A percentile compares a stretch with the other conserved stretches of the same genome.
Conservation (phyloP, 345 rosid species). For the Physaria fendleri region DNA sequence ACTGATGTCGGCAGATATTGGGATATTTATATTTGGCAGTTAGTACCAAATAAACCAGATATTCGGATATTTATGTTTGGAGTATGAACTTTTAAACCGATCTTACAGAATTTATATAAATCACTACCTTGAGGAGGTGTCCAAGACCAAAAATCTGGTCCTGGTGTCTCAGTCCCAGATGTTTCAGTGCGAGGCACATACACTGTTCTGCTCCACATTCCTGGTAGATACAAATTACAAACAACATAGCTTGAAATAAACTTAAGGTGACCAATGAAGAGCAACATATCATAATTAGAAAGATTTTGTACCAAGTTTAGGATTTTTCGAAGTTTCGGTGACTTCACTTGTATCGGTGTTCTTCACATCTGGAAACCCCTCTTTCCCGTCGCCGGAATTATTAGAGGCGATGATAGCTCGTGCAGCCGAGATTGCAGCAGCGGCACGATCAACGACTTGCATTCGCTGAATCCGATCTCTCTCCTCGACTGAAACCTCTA, state of each 20-base stretch:
- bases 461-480: slow-evolving; percentile 71
- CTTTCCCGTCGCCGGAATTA: slow-evolving; percentile 13
- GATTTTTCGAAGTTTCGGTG: not conserved
- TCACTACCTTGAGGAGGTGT: slow-evolving; percentile 49
- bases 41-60: no score
- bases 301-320: slow-evolving; percentile 1
- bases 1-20: not conserved
- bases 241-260: no score
- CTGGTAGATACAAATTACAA: slow-evolving; percentile 31
- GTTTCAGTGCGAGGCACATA: slow-evolving; percentile 37
- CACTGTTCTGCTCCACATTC: slow-evolving; percentile 32
- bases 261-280: no score
- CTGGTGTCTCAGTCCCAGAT: slow-evolving; percentile 53
- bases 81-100: no score
- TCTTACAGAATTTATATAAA: no score
- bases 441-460: slow-evolving; percentile 86
- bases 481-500: slow-evolving; percentile 62
- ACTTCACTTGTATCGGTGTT: not conserved
- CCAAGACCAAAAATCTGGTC: slow-evolving; percentile 99
- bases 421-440: slow-evolving; percentile 79
- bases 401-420: slow-evolving; percentile 46
- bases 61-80: no score
- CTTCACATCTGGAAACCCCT: not conserved
- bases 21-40: no score
- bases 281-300: no score